Percentiles rank a stretch among this genome's conserved stretches.
Conservation (phyloP, 176 grass and related monocot genomes). For the Triticum timopheevii region DNA sequence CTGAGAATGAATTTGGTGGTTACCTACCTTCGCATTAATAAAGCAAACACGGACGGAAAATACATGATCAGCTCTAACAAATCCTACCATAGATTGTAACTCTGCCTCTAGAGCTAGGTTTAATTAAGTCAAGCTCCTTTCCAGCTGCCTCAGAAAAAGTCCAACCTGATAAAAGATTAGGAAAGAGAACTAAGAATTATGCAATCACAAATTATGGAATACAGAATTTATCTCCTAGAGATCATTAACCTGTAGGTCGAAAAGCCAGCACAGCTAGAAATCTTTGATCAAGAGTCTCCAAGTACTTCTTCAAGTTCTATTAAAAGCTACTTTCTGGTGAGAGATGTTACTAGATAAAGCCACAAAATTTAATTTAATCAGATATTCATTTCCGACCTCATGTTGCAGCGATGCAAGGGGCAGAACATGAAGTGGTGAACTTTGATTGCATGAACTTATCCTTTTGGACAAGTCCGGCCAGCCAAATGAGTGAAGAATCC, state of each 20-base stretch:
- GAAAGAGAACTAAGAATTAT: not conserved
- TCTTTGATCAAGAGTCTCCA: conserved; percentile 53
- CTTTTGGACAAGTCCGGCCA: conserved; percentile 62
- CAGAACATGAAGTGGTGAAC: conserved; percentile 69
- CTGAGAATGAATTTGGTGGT: not conserved
- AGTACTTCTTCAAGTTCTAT: conserved; percentile 61
- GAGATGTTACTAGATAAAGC: conserved; percentile 26
- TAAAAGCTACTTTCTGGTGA: conserved; percentile 19
- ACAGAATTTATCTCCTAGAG: not conserved
- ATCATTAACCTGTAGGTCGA: conserved; percentile 66
- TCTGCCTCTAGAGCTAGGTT: conserved; percentile 61
- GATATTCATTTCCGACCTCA: conserved; percentile 49
- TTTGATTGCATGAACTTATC: conserved; percentile 53
- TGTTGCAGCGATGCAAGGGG: conserved; percentile 60
- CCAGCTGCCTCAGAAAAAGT: conserved; percentile 55
- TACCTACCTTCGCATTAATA: conserved; percentile 11
- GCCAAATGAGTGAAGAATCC: conserved; percentile 72
- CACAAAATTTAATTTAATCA: not conserved
- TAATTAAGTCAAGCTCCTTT: conserved; percentile 79
- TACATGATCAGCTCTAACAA: not conserved
- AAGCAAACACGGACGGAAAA: not conserved
- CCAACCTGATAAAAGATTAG: conserved; percentile 57
- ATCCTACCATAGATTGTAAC: conserved; percentile 68
- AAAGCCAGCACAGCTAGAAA: conserved; percentile 66
- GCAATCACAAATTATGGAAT: conserved; percentile 6